Conservation (phyloP, 2,329 filamentous ascomycete genomes). For the Cercospora zeina region DNA sequence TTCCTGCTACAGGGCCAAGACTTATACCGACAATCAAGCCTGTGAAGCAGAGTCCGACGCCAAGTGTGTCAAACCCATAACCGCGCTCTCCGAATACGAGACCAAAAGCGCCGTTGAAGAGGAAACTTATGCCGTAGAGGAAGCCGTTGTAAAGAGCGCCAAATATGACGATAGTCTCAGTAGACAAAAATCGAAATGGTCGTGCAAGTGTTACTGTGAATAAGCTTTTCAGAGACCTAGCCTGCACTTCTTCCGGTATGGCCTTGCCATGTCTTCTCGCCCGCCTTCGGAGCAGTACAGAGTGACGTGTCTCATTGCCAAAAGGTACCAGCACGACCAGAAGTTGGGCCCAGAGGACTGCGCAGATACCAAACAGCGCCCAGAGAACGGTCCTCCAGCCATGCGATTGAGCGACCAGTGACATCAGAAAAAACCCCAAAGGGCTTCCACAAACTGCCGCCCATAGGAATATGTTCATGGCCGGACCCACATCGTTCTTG, state of each 20-base stretch:
- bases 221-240: conserved; percentile 43
- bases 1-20: conserved; percentile 48
- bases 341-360: conserved; percentile 49
- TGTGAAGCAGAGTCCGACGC: conserved; percentile 32
- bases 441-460: conserved; percentile 51
- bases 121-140: conserved; percentile 52
- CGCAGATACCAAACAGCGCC: conserved; percentile 50
- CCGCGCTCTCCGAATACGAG: conserved; percentile 52
- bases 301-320: conserved; percentile 49
- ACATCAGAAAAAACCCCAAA: conserved; percentile 50
- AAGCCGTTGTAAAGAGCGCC: conserved; percentile 54
- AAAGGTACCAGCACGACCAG: conserved; percentile 41
- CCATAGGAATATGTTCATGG: conserved; percentile 49
- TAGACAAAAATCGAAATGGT: conserved; percentile 51
- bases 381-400: conserved; percentile 51
- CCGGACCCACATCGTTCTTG: conserved; percentile 48
- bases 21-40: conserved; percentile 47
- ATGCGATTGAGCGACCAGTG: conserved; percentile 47
- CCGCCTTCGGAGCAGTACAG: conserved; percentile 45
- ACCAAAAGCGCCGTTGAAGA: conserved; percentile 53
- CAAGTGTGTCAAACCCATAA: conserved; percentile 36
- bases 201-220: conserved; percentile 48
- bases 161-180: conserved; percentile 52
- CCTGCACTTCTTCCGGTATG: conserved; percentile 45
- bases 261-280: conserved; percentile 33